Evolutionary conservation across 345 rosid genomes (phyloP).

Genomic region (Firmiana major): DNA sequence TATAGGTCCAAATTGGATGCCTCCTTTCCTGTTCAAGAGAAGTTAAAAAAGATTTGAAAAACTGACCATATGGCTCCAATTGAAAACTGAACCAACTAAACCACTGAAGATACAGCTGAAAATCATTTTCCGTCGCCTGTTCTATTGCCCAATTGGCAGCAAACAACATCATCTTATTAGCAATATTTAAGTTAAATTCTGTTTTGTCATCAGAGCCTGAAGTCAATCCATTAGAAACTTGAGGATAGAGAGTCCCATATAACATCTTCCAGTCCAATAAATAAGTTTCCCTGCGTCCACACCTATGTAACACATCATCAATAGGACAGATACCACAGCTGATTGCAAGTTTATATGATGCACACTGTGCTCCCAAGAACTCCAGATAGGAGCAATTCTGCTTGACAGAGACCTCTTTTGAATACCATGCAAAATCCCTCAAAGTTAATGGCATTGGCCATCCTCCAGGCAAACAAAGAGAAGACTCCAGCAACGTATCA

Average conservation of each 20-base stretch:
- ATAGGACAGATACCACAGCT: conserved; percentile 16
- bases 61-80: conserved; percentile 37
- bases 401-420: conserved; percentile 61
- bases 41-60: conserved; percentile 40
- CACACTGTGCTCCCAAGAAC: conserved; percentile 64
- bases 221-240: conserved; percentile 22
- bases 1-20: conserved; percentile 73
- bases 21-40: conserved; percentile 46
- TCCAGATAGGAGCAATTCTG: conserved; percentile 82
- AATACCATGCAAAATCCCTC: conserved; percentile 53
- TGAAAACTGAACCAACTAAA: conserved; percentile 64
- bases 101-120: conserved; percentile 61
- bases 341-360: conserved; percentile 33
- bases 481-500: conserved; percentile 26
- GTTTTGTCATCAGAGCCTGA: conserved; percentile 10
- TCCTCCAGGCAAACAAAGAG: conserved; percentile 72
- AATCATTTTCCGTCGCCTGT: conserved; percentile 73
- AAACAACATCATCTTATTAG: conserved; percentile 51
- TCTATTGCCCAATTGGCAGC: conserved; percentile 83
- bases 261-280: conserved; percentile 36
- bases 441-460: conserved; percentile 75
- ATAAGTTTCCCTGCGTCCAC: conserved; percentile 22
- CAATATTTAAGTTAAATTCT: conserved; percentile 27
- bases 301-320: conserved; percentile 26
- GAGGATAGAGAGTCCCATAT: conserved; percentile 38